These are phyloP conservation scores for Potentilla sterilis DNA, from an alignment of 306 rosid species.

Conservation along the genomic window DNA sequence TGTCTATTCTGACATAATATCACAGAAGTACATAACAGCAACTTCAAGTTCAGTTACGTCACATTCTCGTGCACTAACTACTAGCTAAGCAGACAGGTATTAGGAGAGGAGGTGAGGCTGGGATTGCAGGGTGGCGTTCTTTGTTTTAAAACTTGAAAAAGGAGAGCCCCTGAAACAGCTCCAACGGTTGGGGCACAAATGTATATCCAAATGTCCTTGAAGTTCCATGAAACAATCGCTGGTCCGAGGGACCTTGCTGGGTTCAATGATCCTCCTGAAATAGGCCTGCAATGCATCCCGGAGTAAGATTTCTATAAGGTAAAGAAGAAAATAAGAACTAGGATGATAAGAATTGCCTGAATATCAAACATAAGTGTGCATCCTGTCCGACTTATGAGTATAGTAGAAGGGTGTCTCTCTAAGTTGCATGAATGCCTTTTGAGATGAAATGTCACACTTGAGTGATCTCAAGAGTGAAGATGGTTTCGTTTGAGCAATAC, in stretches of 20 bases:
- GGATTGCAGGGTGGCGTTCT: conserved; percentile 22
- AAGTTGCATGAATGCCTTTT: neutral
- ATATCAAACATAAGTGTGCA: neutral
- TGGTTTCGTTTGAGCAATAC: neutral
- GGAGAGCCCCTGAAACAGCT: conserved; percentile 50
- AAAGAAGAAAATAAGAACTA: neutral
- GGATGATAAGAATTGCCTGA: neutral
- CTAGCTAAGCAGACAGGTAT: conserved; percentile 4
- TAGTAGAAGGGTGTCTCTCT: neutral
- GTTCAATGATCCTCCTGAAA: conserved; percentile 88
- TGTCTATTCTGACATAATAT: neutral
- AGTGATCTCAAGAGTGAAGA: neutral
- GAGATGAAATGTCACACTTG: neutral
- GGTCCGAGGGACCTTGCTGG: conserved; percentile 93
- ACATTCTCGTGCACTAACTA: conserved; percentile 6
- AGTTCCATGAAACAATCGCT: conserved; percentile 70
- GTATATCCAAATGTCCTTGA: conserved; percentile 64
- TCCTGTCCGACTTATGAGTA: neutral
- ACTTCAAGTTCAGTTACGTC: neutral
- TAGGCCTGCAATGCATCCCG: conserved; percentile 46
- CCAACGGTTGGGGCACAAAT: conserved; percentile 65
- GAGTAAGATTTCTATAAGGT: neutral
- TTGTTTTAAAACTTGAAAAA: conserved; percentile 41
- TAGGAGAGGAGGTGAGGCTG: conserved; percentile 26
- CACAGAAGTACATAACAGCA: neutral